Evolutionary conservation across 2,329 filamentous ascomycete species (phyloP).

Genomic region (Mycogone perniciosa): DNA sequence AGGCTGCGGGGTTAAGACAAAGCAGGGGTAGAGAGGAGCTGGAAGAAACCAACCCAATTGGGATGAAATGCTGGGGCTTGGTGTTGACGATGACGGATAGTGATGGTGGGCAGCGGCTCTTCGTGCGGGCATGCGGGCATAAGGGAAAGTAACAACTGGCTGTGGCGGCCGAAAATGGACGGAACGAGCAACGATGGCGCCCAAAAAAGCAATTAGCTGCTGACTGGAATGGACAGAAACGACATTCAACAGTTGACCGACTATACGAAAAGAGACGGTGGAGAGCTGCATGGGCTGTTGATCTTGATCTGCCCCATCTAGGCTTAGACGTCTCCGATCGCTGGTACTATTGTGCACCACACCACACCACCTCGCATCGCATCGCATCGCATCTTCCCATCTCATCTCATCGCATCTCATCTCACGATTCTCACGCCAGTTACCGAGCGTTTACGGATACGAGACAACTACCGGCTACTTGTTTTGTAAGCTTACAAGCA

Average conservation of each 20-base stretch:
- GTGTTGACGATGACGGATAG: neutral
- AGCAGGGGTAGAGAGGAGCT: neutral
- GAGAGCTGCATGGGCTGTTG: neutral
- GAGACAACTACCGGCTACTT: neutral
- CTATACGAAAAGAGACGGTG: conserved; percentile 2
- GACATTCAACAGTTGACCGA: conserved; percentile 2
- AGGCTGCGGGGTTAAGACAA: neutral
- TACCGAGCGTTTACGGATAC: neutral
- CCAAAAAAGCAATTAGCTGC: neutral
- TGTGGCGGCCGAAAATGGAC: neutral
- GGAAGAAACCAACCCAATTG: neutral
- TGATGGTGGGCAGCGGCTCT: neutral
- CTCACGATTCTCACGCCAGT: neutral
- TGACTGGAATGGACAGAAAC: conserved; percentile 5
- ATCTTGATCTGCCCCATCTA: conserved; percentile 5
- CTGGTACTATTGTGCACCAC: conserved; percentile 2
- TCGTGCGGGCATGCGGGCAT: neutral
- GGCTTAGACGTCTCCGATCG: conserved; percentile 4
- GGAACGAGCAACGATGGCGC: neutral
- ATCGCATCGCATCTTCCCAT: neutral
- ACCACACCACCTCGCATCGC: conserved; percentile 3
- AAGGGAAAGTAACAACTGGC: neutral
- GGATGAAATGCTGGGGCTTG: neutral
- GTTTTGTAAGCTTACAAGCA: neutral
- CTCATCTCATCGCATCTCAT: too few relatives aligned